Evolutionary conservation across 73 alveolate species (phyloP).

Genomic region (Tetrahymena thermophila): DNA sequence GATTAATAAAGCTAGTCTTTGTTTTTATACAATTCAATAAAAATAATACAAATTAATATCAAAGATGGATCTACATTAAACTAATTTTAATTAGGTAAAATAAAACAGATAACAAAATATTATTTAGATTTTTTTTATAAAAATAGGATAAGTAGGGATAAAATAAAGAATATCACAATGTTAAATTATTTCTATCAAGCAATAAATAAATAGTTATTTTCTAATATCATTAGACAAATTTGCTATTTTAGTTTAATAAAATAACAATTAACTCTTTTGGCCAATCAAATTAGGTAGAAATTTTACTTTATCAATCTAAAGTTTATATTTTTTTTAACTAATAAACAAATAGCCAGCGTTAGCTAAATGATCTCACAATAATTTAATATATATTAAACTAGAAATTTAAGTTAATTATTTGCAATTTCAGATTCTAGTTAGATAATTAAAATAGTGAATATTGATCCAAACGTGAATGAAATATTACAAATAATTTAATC

Average conservation of each 20-base stretch:
- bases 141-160: neutral
- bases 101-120: too few species aligned
- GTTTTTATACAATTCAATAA: neutral
- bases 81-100: neutral
- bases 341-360: neutral
- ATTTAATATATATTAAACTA: neutral
- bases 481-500: too few species aligned
- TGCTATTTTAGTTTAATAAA: neutral
- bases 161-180: neutral
- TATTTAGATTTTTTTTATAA: too few species aligned
- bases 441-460: neutral
- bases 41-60: neutral
- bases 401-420: neutral
- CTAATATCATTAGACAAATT: neutral
- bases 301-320: too few species aligned
- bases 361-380: neutral
- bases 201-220: too few species aligned
- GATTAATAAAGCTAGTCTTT: neutral
- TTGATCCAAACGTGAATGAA: too few species aligned
- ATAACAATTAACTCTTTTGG: neutral
- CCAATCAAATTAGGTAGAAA: neutral
- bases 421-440: neutral
- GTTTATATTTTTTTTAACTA: too few species aligned
- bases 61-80: neutral
- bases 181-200: neutral